Base-by-base conservation (phyloP, 1,139 yeast genomes). In the Kluyveromyces sp. region DNA sequence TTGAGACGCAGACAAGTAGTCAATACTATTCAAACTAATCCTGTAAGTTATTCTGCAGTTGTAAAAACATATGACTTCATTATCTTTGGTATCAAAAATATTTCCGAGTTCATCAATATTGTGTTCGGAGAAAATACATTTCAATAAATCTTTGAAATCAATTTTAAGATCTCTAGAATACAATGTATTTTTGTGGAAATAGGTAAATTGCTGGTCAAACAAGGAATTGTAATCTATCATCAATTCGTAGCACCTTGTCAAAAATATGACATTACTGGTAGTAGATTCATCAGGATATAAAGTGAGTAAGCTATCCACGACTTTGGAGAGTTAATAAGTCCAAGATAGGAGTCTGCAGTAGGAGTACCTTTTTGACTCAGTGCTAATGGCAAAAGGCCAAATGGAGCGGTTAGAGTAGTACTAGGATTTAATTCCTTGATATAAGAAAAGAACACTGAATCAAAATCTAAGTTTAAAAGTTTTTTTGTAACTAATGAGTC, bases 331-430 rank as follows among this genome's bases (percentile, higher is more conserved):
- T 25, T 55, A 8, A 68, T 47, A 10, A 41, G 8, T 8, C 29
- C 28, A 25, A 3, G 49, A n/a, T 3, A 28, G 1, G 21, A 25
- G 25, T 27, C 28, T 3, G 26, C 25, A 21, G 25, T 7, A 7
- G 25, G 27, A 25, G 37, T n/a, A 28, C 29, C 43, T 28, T 25
- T 29, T 4, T 31, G 45, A 4, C 46, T 25, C 8, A 73, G 52
- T 30, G 77, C 55, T 49, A 67, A 70, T 1, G 72, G 61, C 44
- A 70, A 72, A 28, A 67, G 65, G 21, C 66, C 72, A 42, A 78
- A 55, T 2, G 78, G 70, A 52, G 75, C 77, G 0, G 78, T 72
- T 29, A 77, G 58, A 0, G 81, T 59, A 29, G 77, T 53, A 45
- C 65, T 59, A 5, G 64, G 57, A 45, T 68, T 70, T 39, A 67